Conservation (phyloP, 768 basidiomycete species). For the Rhodotorula babjevae region DNA sequence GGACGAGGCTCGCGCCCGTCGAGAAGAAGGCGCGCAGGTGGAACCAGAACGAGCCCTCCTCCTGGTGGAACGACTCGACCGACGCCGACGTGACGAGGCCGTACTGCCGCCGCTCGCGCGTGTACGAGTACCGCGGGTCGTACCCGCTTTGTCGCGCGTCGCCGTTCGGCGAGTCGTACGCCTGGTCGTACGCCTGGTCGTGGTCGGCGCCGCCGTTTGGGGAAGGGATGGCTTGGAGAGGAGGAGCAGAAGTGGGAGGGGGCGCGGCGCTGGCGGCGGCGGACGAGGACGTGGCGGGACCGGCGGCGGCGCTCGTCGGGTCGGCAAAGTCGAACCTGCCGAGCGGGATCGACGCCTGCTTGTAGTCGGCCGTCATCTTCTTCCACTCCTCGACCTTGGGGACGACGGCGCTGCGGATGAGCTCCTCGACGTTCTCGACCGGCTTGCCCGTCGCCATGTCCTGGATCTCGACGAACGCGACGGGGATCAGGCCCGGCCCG, state of each 20-base stretch:
- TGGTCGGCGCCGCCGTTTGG: background rate
- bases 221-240: background rate
- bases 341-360: slow-evolving; percentile 88
- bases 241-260: background rate
- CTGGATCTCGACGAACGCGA: slow-evolving; percentile 92
- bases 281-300: slow-evolving; percentile 54
- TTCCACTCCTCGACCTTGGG: slow-evolving; percentile 99
- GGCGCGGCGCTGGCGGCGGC: background rate
- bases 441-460: slow-evolving; percentile 81
- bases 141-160: background rate
- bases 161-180: background rate
- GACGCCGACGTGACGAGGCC: slow-evolving; percentile 80
- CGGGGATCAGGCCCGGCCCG: slow-evolving; percentile 92
- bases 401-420: slow-evolving; percentile 81
- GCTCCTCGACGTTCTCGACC: slow-evolving; percentile 63
- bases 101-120: slow-evolving; percentile 38
- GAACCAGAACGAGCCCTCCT: slow-evolving; percentile 97
- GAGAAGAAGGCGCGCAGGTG: slow-evolving; percentile 75
- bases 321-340: slow-evolving; percentile 69
- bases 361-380: slow-evolving; percentile 86
- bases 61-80: slow-evolving; percentile 94
- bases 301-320: slow-evolving; percentile 19
- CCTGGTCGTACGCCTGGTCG: background rate
- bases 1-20: slow-evolving; percentile 62
- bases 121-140: slow-evolving; percentile 34